Conservation (phyloP, 2,329 filamentous ascomycete genomes). For the Leptographium lundbergii region DNA sequence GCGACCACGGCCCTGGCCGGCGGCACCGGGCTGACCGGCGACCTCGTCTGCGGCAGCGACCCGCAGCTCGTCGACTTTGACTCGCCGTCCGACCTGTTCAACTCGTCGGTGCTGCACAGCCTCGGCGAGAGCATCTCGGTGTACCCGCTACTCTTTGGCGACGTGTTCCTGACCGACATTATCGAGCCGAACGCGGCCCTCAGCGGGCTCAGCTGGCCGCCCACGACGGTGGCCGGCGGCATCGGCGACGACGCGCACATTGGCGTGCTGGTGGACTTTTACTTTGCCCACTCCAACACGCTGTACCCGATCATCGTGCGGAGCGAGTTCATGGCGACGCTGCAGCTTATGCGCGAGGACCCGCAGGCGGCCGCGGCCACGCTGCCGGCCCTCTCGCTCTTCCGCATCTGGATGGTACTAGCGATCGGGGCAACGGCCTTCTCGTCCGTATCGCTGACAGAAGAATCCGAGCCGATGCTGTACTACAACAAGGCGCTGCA, state of each 20-base stretch:
- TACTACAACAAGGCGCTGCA: constrained; percentile 31
- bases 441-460: constrained; percentile 27
- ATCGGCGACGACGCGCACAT: constrained; percentile 16
- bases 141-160: constrained; percentile 19
- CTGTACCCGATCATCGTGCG: constrained; percentile 29
- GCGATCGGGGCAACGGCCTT: constrained; percentile 33
- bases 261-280: constrained; percentile 24
- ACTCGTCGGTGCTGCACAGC: constrained; percentile 12
- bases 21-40: not conserved
- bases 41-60: not conserved
- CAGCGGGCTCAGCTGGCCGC: constrained; percentile 8
- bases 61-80: constrained; percentile 14
- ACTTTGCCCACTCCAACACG: constrained; percentile 34
- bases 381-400: constrained; percentile 22
- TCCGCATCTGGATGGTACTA: constrained; percentile 35
- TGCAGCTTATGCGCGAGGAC: constrained; percentile 19
- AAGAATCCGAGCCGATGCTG: constrained; percentile 27
- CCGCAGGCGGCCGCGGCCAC: constrained; percentile 15
- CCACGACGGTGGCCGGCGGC: not conserved
- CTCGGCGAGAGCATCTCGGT: constrained; percentile 15
- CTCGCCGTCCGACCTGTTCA: constrained; percentile 16
- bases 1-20: not conserved
- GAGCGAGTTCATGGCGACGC: constrained; percentile 20
- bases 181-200: constrained; percentile 4
- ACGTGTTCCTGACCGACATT: constrained; percentile 16